Base-by-base conservation (phyloP, 148 eudicot species). In the Rheum nobile region DNA sequence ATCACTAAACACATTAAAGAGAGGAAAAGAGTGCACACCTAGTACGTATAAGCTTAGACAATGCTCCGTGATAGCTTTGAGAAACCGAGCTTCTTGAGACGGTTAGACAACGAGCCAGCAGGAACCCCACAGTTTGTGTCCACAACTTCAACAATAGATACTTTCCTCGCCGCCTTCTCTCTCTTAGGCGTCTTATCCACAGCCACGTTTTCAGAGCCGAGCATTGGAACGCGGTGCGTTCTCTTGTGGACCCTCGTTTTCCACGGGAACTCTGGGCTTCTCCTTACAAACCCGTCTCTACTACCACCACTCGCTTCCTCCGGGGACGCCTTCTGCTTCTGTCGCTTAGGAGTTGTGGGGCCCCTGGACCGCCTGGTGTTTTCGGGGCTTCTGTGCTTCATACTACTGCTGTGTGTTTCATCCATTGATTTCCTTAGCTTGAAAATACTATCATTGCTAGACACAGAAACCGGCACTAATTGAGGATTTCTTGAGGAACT, bases 11-110 rank as follows among this genome's bases (percentile, higher is more conserved):
- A 35, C 17, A 16, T 6, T 24, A 54, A 54, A 54, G 26, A 54
- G 4, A 7, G 63, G 63, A 24, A 24, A 3, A 21, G n/a, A 54
- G 63, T 54, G 12, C 22, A 19, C 6, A 54, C 63, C 63, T 22
- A 54, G 24, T 7, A n/a, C 8, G 28, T 0, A 12, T 24, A 13
- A 57, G 61, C 71, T 75, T 82, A 88, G 77, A 77, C 75, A 80
- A 82, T 67, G 81, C 84, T 86, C 35, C 88, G 88, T 6, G 92
- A 91, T 32, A 89, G 81, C 77, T 93, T 89, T 21, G 97, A 87
- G 85, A 88, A 93, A 26, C 87, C 65, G n/a, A 86, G 92, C 82
- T 88, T 89, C 82, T 86, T 91, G 59, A 89, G 77, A 55, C 86
- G 81, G 74, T 76, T 84, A 69, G 88, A 75, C 74, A 87, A 79